These are phyloP conservation scores for Pleurotus cornucopiae DNA, from an alignment of 768 basidiomycete species.

Conservation along the genomic window DNA sequence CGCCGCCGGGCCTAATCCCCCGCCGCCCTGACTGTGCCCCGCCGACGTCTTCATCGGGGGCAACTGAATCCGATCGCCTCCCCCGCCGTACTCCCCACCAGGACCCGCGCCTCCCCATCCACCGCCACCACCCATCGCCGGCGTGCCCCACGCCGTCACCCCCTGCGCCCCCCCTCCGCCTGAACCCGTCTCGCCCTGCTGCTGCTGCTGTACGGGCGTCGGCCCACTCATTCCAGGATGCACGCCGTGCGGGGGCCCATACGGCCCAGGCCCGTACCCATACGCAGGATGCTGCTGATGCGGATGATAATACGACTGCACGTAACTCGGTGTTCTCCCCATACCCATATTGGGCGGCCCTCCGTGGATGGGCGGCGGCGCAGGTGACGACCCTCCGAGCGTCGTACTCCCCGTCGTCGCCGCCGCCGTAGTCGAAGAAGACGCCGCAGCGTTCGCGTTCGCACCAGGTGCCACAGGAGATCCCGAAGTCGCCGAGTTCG, in stretches of 20 bases:
- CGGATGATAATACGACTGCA: background rate
- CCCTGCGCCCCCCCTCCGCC: background rate
- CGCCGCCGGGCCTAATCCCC: background rate
- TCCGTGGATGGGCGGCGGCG: background rate
- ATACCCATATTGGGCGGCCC: background rate
- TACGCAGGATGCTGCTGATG: background rate
- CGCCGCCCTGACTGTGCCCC: slow-evolving; percentile 2
- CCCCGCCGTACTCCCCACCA: slow-evolving; percentile 16
- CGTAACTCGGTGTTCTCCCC: background rate
- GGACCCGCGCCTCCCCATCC: slow-evolving; percentile 7
- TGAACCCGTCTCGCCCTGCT: background rate
- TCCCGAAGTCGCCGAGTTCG: too few species aligned
- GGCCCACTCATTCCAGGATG: background rate
- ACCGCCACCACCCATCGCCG: background rate
- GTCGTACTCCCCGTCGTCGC: background rate
- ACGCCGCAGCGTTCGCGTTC: too few species aligned
- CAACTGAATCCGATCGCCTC: slow-evolving; percentile 46
- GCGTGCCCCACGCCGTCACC: slow-evolving; percentile 9
- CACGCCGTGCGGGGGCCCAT: background rate
- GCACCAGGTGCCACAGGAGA: too few species aligned
- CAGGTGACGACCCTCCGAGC: background rate
- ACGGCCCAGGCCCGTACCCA: background rate
- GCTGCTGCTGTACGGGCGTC: background rate
- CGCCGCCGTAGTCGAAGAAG: background rate
- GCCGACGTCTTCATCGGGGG: slow-evolving; percentile 41